These are phyloP conservation scores for Conringia planisiliqua DNA, from an alignment of 345 rosid genomes.

Conservation along the genomic window DNA sequence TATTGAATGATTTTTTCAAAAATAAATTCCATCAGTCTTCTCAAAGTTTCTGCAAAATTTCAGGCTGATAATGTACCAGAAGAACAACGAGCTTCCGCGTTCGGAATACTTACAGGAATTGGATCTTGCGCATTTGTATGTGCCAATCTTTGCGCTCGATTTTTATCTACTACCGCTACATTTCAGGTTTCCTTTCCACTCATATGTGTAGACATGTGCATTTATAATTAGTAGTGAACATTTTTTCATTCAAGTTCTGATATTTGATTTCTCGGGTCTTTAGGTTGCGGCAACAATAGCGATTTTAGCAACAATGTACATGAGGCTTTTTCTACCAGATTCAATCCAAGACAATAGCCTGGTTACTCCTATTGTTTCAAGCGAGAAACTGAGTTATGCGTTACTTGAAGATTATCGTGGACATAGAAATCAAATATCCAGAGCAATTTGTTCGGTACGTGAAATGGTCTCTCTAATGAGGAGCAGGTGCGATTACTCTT, in stretches of 20 bases:
- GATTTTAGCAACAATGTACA: constrained; percentile 48
- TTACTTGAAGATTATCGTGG: constrained; percentile 27
- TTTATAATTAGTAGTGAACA: not conserved
- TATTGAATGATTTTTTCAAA: too few relatives aligned
- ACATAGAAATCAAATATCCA: constrained; percentile 31
- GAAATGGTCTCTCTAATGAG: constrained; percentile 52
- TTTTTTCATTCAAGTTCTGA: not conserved
- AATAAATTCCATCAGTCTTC: not conserved
- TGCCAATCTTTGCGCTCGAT: constrained; percentile 70
- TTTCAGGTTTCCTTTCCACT: constrained; percentile 51
- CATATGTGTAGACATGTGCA: not conserved
- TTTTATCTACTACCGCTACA: constrained; percentile 68
- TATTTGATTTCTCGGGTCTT: not conserved
- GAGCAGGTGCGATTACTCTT: constrained; percentile 51
- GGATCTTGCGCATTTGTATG: constrained; percentile 75
- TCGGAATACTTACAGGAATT: constrained; percentile 75
- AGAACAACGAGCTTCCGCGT: constrained; percentile 56
- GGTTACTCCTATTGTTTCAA: constrained; percentile 42
- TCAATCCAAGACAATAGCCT: constrained; percentile 38
- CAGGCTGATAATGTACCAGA: constrained; percentile 81
- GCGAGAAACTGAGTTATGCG: constrained; percentile 20
- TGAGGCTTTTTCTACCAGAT: constrained; percentile 70
- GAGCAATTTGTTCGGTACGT: constrained; percentile 46
- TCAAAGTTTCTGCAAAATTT: not conserved
- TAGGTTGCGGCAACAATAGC: constrained; percentile 59